A percentile compares a stretch with the other conserved stretches of the same genome.
phyloP scores from a whole-genome alignment of 2,329 filamentous ascomycete genomes.

The Pseudogymnoascus sp. region DNA sequence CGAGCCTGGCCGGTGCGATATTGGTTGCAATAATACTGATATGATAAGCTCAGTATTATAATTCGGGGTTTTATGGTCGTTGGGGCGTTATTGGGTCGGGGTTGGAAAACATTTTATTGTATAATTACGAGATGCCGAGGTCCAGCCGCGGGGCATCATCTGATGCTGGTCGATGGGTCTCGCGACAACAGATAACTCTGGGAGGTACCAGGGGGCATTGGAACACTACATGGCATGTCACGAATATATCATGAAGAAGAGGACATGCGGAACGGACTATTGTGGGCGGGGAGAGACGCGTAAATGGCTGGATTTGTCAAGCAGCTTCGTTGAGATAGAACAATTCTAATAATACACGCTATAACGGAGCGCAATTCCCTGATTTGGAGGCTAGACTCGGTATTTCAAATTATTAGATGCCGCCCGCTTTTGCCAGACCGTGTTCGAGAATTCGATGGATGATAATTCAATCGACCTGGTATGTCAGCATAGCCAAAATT shows the following conservation, averaged over 20 bases:
- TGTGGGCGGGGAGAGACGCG: background rate
- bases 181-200: background rate
- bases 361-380: background rate
- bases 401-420: constrained; percentile 7
- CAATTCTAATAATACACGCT: background rate
- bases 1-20: background rate
- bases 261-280: background rate
- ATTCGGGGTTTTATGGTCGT: background rate
- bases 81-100: constrained; percentile 1
- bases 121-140: constrained; percentile 1
- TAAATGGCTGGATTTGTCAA: constrained; percentile 2
- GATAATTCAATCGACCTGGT: background rate
- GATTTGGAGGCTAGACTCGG: background rate
- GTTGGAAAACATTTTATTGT: background rate
- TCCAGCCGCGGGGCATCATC: background rate
- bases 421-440: background rate
- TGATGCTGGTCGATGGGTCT: background rate
- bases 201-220: background rate
- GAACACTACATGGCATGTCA: background rate
- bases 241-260: background rate
- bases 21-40: background rate
- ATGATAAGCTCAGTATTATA: background rate
- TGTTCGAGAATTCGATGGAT: background rate
- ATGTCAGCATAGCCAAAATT: background rate
- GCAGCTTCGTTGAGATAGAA: background rate